Conservation (phyloP, 768 basidiomycete species). For the Kockovaella imperatae region DNA sequence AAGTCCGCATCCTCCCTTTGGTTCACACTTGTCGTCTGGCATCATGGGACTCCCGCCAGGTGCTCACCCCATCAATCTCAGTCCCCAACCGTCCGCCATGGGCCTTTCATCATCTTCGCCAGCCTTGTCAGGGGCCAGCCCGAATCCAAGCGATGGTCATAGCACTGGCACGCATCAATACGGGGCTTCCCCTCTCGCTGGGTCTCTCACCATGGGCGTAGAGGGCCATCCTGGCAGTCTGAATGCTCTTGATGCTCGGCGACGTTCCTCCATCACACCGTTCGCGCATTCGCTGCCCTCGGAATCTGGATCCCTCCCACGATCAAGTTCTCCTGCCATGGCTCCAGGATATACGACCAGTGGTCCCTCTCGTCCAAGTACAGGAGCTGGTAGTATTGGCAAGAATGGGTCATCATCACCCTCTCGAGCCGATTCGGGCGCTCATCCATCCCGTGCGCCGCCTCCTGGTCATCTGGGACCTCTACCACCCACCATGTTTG, state of each 20-base stretch:
- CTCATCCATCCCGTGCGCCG: conserved; percentile 6
- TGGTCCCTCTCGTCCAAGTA: not conserved
- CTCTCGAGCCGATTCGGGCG: not conserved
- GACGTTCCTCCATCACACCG: no score
- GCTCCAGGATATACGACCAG: not conserved
- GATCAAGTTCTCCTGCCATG: not conserved
- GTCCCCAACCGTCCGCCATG: conserved; percentile 9
- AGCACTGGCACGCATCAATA: conserved; percentile 15
- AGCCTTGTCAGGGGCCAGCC: conserved; percentile 7
- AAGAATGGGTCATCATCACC: no score
- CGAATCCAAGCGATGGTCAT: conserved; percentile 11
- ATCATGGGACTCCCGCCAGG: no score
- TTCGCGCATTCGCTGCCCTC: no score
- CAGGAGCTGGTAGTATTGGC: no score
- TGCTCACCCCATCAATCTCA: conserved; percentile 1
- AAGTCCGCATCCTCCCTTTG: no score
- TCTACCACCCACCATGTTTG: conserved; percentile 15
- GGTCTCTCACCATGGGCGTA: conserved; percentile 18
- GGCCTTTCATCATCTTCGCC: conserved; percentile 12
- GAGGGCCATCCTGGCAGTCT: not conserved
- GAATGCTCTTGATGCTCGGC: no score
- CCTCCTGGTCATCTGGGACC: conserved; percentile 17
- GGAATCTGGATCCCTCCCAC: not conserved
- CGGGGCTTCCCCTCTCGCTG: conserved; percentile 31
- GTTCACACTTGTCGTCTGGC: no score